Evolutionary conservation across 2,329 filamentous ascomycete species (phyloP).

Genomic region (Penicillium concentricum): DNA sequence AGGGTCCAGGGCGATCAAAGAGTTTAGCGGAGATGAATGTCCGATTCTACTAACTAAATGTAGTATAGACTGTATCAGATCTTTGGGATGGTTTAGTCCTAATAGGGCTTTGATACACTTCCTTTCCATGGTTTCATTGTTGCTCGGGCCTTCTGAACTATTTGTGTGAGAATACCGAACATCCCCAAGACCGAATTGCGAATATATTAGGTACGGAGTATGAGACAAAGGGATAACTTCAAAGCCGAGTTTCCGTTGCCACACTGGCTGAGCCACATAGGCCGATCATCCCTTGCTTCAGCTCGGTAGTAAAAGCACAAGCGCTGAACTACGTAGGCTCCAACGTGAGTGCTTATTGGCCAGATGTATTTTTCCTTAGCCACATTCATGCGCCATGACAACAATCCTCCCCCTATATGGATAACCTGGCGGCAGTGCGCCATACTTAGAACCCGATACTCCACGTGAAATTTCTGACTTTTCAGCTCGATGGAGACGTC

Average conservation of each 20-base stretch:
- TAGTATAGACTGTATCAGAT: not conserved
- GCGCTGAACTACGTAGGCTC: not conserved
- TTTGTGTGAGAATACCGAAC: not conserved
- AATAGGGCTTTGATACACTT: not conserved
- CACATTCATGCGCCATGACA: slow-evolving; percentile 2
- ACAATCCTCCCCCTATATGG: not conserved
- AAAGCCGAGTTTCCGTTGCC: not conserved
- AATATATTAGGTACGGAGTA: not conserved
- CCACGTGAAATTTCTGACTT: slow-evolving; percentile 11
- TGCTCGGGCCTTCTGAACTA: not conserved
- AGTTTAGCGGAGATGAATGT: not conserved
- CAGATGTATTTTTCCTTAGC: not conserved
- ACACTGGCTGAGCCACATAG: slow-evolving; percentile 2
- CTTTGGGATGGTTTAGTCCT: not conserved
- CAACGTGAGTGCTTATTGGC: not conserved
- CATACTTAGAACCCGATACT: not conserved
- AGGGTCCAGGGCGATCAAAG: not conserved
- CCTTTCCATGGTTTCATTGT: not conserved
- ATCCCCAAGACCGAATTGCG: not conserved
- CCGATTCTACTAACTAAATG: not conserved
- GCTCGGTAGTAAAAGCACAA: not conserved
- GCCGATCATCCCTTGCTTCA: slow-evolving; percentile 7
- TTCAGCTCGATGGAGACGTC: slow-evolving; percentile 5
- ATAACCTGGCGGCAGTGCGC: not conserved
- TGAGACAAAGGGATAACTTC: not conserved